Conservation (phyloP, 805 yeast genomes). For the Helenozyma rhizophorensis region DNA sequence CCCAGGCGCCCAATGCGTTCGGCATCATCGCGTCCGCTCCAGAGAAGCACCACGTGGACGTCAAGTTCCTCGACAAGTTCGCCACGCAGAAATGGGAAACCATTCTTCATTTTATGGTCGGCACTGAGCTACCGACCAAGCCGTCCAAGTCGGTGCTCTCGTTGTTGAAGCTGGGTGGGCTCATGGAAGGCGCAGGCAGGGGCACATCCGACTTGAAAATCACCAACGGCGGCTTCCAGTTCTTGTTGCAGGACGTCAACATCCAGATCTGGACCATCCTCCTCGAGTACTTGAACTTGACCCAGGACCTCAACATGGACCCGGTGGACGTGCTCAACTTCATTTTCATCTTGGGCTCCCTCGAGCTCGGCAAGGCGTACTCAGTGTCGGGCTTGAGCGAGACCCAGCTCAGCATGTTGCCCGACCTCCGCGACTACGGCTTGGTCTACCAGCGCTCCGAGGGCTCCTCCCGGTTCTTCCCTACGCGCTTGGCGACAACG, state of each 20-base stretch:
- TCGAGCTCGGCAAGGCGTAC: constrained; percentile 87
- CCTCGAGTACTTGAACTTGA: constrained; percentile 79
- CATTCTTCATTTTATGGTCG: constrained; percentile 95
- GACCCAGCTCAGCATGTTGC: constrained; percentile 82
- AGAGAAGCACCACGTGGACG: constrained; percentile 55
- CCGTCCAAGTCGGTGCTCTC: constrained; percentile 72
- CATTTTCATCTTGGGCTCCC: constrained; percentile 86
- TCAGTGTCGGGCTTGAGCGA: constrained; percentile 63
- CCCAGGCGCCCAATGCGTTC: constrained; percentile 60
- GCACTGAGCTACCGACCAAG: constrained; percentile 73
- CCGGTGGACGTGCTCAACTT: constrained; percentile 94
- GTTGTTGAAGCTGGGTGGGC: constrained; percentile 71
- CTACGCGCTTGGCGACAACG: constrained; percentile 86
- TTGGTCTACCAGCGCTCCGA: constrained; percentile 63
- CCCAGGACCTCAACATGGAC: constrained; percentile 85
- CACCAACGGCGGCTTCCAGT: constrained; percentile 92
- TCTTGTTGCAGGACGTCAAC: constrained; percentile 84
- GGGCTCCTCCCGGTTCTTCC: constrained; percentile 67
- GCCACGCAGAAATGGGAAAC: constrained; percentile 92
- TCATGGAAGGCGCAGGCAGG: constrained; percentile 66
- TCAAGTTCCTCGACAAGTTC: constrained; percentile 69
- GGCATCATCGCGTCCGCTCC: constrained; percentile 59
- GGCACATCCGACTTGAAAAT: constrained; percentile 50
- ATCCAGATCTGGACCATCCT: constrained; percentile 93
- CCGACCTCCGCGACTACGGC: constrained; percentile 89